Conservation (phyloP, 805 yeast species). For the Candida maesae region DNA sequence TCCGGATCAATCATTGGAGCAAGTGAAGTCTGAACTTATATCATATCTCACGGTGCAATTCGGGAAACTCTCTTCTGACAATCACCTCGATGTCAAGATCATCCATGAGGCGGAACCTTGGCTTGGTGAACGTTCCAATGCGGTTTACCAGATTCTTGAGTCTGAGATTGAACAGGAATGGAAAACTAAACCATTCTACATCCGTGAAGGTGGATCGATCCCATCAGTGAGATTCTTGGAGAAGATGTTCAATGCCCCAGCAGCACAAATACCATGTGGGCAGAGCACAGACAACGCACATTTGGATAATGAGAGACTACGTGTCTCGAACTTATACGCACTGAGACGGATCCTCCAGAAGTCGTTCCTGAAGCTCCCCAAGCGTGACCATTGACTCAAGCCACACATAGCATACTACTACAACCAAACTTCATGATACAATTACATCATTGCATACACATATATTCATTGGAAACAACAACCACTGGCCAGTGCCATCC, state of each 20-base stretch:
- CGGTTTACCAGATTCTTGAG: slow-evolving; percentile 64
- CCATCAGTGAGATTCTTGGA: slow-evolving; percentile 87
- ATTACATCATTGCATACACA: no score
- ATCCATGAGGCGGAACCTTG: slow-evolving; percentile 93
- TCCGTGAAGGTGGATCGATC: slow-evolving; percentile 96
- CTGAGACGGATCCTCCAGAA: slow-evolving; percentile 55
- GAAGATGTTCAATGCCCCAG: slow-evolving; percentile 77
- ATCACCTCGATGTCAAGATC: slow-evolving; percentile 56
- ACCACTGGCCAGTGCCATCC: no score
- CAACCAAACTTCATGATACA: background rate
- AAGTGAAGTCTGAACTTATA: slow-evolving; percentile 49
- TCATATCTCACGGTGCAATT: slow-evolving; percentile 47
- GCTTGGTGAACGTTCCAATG: slow-evolving; percentile 82
- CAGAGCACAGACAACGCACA: slow-evolving; percentile 95
- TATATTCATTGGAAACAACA: no score
- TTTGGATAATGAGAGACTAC: slow-evolving; percentile 76
- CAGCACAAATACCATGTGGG: slow-evolving; percentile 95
- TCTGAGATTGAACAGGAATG: slow-evolving; percentile 65
- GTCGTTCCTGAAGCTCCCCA: slow-evolving; percentile 23
- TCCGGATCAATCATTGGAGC: slow-evolving; percentile 74
- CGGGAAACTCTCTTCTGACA: slow-evolving; percentile 48
- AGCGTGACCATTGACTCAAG: slow-evolving; percentile 3
- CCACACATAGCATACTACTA: no score
- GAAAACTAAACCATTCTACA: slow-evolving; percentile 77
- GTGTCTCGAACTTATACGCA: slow-evolving; percentile 74